Evolutionary conservation across 106 monocot species (phyloP).

Genomic region (Dioscorea zingiberensis): DNA sequence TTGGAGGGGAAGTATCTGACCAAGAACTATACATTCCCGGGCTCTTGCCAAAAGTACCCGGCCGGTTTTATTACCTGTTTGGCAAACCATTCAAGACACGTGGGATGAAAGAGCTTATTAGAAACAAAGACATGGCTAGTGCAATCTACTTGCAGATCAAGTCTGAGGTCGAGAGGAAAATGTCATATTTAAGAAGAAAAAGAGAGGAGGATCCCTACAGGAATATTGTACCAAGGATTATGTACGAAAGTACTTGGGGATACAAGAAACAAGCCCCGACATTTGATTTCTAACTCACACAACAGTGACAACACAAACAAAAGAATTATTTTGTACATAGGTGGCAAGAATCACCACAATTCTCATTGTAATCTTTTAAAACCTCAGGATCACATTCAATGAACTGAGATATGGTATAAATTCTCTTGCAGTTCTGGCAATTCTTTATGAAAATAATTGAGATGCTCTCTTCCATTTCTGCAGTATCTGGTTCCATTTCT

Average conservation of each 20-base stretch:
- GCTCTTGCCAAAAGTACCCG: conserved; percentile 73
- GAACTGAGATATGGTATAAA: no score
- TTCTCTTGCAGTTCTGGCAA: no score
- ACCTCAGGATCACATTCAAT: no score
- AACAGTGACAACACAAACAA: no score
- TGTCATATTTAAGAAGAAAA: conserved; percentile 68
- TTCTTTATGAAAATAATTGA: no score
- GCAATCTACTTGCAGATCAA: conserved; percentile 59
- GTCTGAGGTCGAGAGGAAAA: conserved; percentile 56
- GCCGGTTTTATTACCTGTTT: conserved; percentile 90
- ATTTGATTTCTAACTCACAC: conserved; percentile 47
- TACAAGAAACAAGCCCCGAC: conserved; percentile 34
- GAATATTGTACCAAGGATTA: conserved; percentile 40
- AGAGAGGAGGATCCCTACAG: conserved; percentile 86
- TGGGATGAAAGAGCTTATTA: conserved; percentile 43
- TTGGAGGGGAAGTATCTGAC: conserved; percentile 45
- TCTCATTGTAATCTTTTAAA: no score
- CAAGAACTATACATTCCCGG: conserved; percentile 62
- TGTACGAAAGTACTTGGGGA: conserved; percentile 58
- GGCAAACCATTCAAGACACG: conserved; percentile 76
- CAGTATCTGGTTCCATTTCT: no score
- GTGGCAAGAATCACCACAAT: no score
- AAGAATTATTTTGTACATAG: no score
- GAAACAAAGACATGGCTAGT: conserved; percentile 40
- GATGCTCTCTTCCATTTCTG: no score